Conservation (phyloP, 1,139 yeast species). For the Martiniozyma asiatica region DNA sequence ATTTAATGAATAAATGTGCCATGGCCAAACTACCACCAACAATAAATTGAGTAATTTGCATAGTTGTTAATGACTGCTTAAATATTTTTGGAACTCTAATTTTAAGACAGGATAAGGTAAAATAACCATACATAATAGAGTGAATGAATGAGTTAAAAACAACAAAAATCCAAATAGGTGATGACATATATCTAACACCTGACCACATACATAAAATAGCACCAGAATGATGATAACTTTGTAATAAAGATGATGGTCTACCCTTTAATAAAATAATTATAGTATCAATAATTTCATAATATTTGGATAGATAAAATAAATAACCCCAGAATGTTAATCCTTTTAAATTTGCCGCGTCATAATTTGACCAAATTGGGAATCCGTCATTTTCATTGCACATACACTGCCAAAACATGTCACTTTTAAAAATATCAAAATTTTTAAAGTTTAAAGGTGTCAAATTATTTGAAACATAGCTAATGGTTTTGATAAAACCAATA, state of each 20-base stretch:
- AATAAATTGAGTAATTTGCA: slow-evolving; percentile 62
- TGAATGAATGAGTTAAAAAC: slow-evolving; percentile 72
- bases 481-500: slow-evolving; percentile 48
- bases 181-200: slow-evolving; percentile 58
- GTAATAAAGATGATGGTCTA: slow-evolving; percentile 53
- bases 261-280: slow-evolving; percentile 59
- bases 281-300: slow-evolving; percentile 64
- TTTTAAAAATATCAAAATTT: no score
- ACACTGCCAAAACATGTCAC: slow-evolving; percentile 43
- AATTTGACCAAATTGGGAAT: slow-evolving; percentile 29
- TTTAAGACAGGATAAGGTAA: slow-evolving; percentile 50
- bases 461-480: slow-evolving; percentile 25
- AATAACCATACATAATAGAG: slow-evolving; percentile 66
- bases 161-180: slow-evolving; percentile 75
- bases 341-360: slow-evolving; percentile 19
- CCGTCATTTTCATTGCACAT: slow-evolving; percentile 35
- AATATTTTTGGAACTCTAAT: slow-evolving; percentile 46
- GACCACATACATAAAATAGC: slow-evolving; percentile 83
- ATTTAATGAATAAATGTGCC: slow-evolving; percentile 49
- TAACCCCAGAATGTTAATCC: slow-evolving; percentile 54
- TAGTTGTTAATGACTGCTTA: slow-evolving; percentile 51
- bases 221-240: slow-evolving; percentile 72
- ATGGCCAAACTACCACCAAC: slow-evolving; percentile 61
- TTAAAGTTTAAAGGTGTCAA: slow-evolving; percentile 21
- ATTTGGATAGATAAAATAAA: slow-evolving; percentile 61